phyloP scores from a whole-genome alignment of 164 flowering plant species.

The Vitis riparia region DNA sequence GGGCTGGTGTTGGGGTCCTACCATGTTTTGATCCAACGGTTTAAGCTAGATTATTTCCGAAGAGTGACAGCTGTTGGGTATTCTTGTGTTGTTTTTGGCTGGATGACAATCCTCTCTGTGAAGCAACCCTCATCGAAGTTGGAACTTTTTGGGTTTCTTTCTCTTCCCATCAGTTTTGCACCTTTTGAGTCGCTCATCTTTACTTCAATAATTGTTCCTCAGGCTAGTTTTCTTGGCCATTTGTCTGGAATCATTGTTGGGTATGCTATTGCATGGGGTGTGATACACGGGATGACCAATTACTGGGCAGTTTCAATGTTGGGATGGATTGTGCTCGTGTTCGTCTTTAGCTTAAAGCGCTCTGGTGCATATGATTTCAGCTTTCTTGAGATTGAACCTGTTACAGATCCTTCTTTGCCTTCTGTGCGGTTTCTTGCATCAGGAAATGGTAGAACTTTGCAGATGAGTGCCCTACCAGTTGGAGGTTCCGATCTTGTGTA shows the following conservation, averaged over 20 bases:
- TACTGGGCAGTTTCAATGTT: constrained; percentile 94
- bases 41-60: constrained; percentile 83
- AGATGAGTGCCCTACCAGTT: constrained; percentile 56
- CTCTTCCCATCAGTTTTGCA: constrained; percentile 93
- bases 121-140: constrained; percentile 92
- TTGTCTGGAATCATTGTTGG: constrained; percentile 90
- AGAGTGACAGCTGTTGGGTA: constrained; percentile 97
- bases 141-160: constrained; percentile 87
- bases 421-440: constrained; percentile 69
- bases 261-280: constrained; percentile 88
- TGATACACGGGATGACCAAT: constrained; percentile 94
- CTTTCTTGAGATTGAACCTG: constrained; percentile 83
- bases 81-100: constrained; percentile 97
- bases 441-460: constrained; percentile 72
- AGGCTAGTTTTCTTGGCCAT: constrained; percentile 97
- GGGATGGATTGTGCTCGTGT: constrained; percentile 81
- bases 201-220: constrained; percentile 96
- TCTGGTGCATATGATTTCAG: constrained; percentile 70
- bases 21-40: constrained; percentile 70
- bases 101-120: constrained; percentile 93
- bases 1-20: constrained; percentile 65
- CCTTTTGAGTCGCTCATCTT: constrained; percentile 94
- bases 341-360: constrained; percentile 77
- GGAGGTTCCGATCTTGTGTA: constrained; percentile 74
- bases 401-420: constrained; percentile 79